Conservation (phyloP, 371 early-diverging fungal genomes). For the Rhizopus sp. region DNA sequence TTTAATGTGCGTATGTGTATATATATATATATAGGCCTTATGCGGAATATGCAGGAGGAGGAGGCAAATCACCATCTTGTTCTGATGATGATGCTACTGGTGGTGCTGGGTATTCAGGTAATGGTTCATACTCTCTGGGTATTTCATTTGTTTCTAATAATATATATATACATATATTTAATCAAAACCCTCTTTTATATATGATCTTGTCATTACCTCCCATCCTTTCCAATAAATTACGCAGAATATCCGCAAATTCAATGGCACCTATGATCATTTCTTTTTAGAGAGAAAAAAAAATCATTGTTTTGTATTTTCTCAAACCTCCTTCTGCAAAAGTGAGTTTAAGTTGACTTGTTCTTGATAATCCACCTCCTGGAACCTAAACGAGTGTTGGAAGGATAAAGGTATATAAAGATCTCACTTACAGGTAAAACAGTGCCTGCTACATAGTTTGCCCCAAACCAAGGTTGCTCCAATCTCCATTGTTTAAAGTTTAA, state of each 20-base stretch:
- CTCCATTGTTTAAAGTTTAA: conserved; percentile 43
- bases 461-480: conserved; percentile 61
- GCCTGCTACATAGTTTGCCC: conserved; percentile 53
- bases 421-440: conserved; percentile 45
- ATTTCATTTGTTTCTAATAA: conserved; percentile 36
- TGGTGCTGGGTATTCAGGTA: conserved; percentile 34
- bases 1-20: neutral
- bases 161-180: no score
- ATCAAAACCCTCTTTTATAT: no score
- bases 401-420: neutral
- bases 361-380: conserved; percentile 48
- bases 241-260: conserved; percentile 49
- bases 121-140: conserved; percentile 40
- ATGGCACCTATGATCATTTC: conserved; percentile 40
- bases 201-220: conserved; percentile 20
- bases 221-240: conserved; percentile 39
- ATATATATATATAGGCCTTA: neutral
- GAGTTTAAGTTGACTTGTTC: conserved; percentile 34
- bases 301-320: no score
- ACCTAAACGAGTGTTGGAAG: conserved; percentile 26
- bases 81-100: conserved; percentile 3
- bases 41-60: conserved; percentile 20
- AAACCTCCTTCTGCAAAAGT: conserved; percentile 57
- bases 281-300: no score
- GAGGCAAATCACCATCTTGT: conserved; percentile 13